Percentiles rank a stretch among this genome's conserved stretches.
phyloP scores from a whole-genome alignment of 306 rosid species.

The Ceratonia siliqua region DNA sequence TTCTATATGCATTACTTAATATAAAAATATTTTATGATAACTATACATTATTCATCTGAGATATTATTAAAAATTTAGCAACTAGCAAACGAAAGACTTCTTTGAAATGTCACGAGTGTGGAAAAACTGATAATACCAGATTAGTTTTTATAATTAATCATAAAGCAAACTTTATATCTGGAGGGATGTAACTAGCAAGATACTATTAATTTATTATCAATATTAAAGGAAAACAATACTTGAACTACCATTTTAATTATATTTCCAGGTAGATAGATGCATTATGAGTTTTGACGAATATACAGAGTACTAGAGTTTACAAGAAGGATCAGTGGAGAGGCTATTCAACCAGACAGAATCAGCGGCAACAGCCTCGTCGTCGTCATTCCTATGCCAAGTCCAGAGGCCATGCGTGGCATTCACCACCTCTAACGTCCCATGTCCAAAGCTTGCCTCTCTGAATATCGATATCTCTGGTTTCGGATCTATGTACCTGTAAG shows the following conservation, averaged over 20 bases:
- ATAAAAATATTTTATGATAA: too few species aligned
- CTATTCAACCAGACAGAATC: constrained; percentile 62
- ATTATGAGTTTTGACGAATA: not conserved
- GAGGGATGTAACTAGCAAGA: too few species aligned
- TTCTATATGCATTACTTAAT: too few species aligned
- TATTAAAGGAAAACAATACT: not conserved
- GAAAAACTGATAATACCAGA: too few species aligned
- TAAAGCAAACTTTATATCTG: too few species aligned
- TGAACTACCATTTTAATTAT: not conserved
- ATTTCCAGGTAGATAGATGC: not conserved
- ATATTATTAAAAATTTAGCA: too few species aligned
- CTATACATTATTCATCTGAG: too few species aligned
- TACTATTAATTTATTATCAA: too few species aligned
- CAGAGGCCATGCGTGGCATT: constrained; percentile 73
- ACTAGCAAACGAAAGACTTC: too few species aligned
- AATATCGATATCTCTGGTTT: constrained; percentile 66
- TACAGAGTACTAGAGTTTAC: constrained; percentile 34
- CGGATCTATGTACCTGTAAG: constrained; percentile 52
- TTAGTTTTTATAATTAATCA: too few species aligned
- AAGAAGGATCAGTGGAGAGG: constrained; percentile 50
- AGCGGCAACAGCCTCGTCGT: constrained; percentile 42
- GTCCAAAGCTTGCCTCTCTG: constrained; percentile 90
- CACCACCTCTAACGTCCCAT: constrained; percentile 61
- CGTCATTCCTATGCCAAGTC: constrained; percentile 76
- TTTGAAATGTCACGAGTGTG: too few species aligned